Conservation (phyloP, 768 basidiomycete genomes). For the Tylopilus vinaceipallidus region DNA sequence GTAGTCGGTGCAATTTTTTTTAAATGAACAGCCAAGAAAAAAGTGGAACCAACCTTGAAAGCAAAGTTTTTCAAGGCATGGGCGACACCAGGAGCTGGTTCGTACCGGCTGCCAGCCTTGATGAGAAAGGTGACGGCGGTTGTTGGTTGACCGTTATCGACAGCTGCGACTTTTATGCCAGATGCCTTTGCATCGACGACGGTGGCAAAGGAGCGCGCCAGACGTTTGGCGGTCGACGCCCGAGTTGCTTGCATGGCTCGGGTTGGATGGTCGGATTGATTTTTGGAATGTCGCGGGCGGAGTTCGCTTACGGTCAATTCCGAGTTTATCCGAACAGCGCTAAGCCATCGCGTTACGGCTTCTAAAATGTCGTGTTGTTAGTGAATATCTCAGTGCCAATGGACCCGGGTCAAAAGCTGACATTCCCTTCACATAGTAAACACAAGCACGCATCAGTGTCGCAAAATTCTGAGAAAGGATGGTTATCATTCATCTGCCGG, state of each 20-base stretch:
- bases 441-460: too few species aligned
- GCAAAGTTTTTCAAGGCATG: constrained; percentile 97
- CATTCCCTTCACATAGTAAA: too few species aligned
- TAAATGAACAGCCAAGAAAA: neutral
- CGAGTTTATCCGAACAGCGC: constrained; percentile 32
- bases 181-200: constrained; percentile 61
- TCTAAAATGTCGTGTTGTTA: too few species aligned
- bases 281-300: constrained; percentile 19
- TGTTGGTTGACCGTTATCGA: constrained; percentile 82
- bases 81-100: constrained; percentile 86
- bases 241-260: constrained; percentile 58
- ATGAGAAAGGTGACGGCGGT: constrained; percentile 85
- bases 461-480: too few species aligned
- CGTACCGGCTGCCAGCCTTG: constrained; percentile 89
- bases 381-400: too few species aligned
- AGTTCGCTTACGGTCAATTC: constrained; percentile 27
- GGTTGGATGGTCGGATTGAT: neutral
- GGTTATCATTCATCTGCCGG: too few species aligned
- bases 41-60: constrained; percentile 76
- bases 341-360: too few species aligned
- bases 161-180: constrained; percentile 82
- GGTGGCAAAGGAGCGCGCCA: constrained; percentile 77
- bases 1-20: too few species aligned
- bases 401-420: too few species aligned
- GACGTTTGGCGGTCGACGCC: constrained; percentile 56